Base-by-base conservation (phyloP, 345 rosid genomes). In the Linum tenue region DNA sequence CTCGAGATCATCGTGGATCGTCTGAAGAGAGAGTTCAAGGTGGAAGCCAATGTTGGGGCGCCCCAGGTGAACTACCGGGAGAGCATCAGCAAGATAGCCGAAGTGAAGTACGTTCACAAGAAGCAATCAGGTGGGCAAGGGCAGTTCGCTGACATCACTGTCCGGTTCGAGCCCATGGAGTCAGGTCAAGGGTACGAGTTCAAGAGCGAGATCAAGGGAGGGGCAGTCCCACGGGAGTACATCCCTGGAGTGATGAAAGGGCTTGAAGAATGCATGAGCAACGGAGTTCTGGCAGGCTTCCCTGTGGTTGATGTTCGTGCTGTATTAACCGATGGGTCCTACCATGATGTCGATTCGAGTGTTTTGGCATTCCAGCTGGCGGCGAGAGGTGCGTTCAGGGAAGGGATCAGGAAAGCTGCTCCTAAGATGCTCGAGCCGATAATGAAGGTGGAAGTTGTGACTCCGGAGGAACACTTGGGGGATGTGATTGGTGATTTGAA, bases 1-100 rank as follows among this genome's bases (percentile, higher is more conserved):
- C 97, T 94, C 2, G 99, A 94, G 80, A 94, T 94, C 67, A 90
- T 94, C 55, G 96, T 94, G 12, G 99, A 94, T 70, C 84, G 92
- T 17, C 96, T 90, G 56, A 88, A 86, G 81, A 85, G 99, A 77
- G 99, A 90, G 78, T 94, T 79, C 70, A 92, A 92, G 89, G 98
- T 94, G 5, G 97, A 86, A 74, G 99, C 99, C 56, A 88, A 94
- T 64, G 92, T 94, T 5, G 99, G 99, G 66, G 99, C 97, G 42
- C 99, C 97, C 1, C 95, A 94, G 90, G 99, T 94, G 38, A 94
- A 94, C 81, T 94, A 94, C 86, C 91, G 97, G 51, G 99, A 92
- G 76, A 94, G 99, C 83, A 94, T 94, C 76, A 90, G 97, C 17
- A 94, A 78, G 76, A 41, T 79, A 44, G 50, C 90, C 2, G 97